Percentiles rank a stretch among this genome's conserved stretches.
phyloP scores from a whole-genome alignment of 352 stramenopile genomes.

The Phytophthora pseudosyringae region DNA sequence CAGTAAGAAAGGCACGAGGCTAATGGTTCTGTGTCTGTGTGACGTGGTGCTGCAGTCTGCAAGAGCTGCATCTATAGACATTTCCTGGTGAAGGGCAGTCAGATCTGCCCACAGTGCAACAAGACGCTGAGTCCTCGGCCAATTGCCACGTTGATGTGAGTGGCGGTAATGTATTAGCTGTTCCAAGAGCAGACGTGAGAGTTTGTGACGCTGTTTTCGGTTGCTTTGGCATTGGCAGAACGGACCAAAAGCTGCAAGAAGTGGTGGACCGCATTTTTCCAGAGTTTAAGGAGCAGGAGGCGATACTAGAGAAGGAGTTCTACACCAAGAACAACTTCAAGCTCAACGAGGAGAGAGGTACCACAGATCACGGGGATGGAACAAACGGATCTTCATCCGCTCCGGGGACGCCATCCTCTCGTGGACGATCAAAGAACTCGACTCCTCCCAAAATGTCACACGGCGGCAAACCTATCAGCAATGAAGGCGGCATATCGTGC shows the following conservation, averaged over 20 bases:
- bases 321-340: conserved; percentile 70
- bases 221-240: conserved; percentile 36
- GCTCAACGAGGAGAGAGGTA: conserved; percentile 39
- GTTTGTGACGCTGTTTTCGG: not conserved
- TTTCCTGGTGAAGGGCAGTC: conserved; percentile 67
- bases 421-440: conserved; percentile 16
- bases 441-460: conserved; percentile 15
- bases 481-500: conserved; percentile 1
- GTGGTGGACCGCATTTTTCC: conserved; percentile 82
- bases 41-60: conserved; percentile 59
- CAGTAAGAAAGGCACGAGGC: not conserved
- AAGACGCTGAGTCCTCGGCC: conserved; percentile 59
- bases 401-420: conserved; percentile 10
- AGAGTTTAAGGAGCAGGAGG: conserved; percentile 61
- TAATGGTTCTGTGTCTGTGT: not conserved
- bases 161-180: conserved; percentile 6
- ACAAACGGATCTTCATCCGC: conserved; percentile 13
- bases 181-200: not conserved
- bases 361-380: conserved; percentile 2
- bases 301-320: conserved; percentile 57
- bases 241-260: conserved; percentile 76
- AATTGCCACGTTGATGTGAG: conserved; percentile 72
- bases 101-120: conserved; percentile 67
- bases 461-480: not conserved
- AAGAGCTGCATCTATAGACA: conserved; percentile 88